phyloP scores from a whole-genome alignment of 148 eudicot species.

The Persicaria maculosa region DNA sequence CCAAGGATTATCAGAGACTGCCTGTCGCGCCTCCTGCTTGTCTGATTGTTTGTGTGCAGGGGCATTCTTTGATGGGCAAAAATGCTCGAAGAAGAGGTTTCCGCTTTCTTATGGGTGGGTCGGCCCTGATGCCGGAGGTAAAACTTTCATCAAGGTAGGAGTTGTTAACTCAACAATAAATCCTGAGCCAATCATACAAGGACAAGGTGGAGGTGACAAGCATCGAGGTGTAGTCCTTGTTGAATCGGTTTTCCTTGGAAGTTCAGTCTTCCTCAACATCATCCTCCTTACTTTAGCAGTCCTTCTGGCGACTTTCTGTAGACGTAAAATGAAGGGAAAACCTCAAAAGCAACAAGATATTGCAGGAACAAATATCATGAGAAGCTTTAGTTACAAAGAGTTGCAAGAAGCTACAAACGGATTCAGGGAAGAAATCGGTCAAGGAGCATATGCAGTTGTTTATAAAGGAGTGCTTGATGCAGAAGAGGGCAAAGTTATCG shows the following conservation, averaged over 20 bases:
- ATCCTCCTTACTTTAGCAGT: constrained; percentile 14
- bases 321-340: constrained; percentile 5
- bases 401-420: constrained; percentile 22
- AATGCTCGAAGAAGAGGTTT: constrained; percentile 27
- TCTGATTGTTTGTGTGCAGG: constrained; percentile 51
- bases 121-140: neutral
- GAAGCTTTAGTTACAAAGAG: constrained; percentile 23
- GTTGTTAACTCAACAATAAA: neutral
- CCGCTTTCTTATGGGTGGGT: constrained; percentile 26
- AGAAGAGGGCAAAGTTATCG: constrained; percentile 11
- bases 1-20: constrained; percentile 3
- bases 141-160: constrained; percentile 22
- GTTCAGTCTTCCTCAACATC: constrained; percentile 21
- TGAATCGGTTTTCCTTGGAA: constrained; percentile 18
- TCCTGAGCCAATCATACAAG: neutral
- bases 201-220: neutral
- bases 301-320: constrained; percentile 12
- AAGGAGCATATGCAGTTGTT: constrained; percentile 27
- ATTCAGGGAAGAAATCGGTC: constrained; percentile 27
- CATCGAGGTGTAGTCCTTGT: neutral
- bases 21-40: constrained; percentile 30
- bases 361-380: constrained; percentile 4
- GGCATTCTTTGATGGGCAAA: neutral
- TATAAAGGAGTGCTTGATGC: constrained; percentile 22
- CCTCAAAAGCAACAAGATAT: neutral